phyloP scores from a whole-genome alignment of 176 grass and related monocot species.

The Otatea glauca region DNA sequence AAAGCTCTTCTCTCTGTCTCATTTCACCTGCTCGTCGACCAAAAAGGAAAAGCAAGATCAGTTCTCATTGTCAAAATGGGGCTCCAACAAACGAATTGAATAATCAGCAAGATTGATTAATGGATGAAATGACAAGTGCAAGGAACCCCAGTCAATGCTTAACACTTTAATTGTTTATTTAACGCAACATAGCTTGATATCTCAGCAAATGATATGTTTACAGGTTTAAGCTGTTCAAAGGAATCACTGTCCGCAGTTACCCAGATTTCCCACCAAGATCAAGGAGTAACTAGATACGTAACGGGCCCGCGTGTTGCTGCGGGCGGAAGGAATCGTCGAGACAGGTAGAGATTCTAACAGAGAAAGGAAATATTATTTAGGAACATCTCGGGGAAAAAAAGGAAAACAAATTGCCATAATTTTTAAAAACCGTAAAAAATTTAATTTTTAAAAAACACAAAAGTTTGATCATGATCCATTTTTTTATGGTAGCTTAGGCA shows the following conservation, averaged over 20 bases:
- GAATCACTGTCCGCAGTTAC: conserved; percentile 4
- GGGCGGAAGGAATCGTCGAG: too few relatives aligned
- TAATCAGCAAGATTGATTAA: neutral
- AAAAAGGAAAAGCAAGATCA: conserved; percentile 29
- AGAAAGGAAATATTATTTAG: too few relatives aligned
- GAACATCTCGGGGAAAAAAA: too few relatives aligned
- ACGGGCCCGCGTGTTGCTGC: too few relatives aligned
- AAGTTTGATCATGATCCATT: too few relatives aligned
- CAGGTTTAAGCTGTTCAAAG: conserved; percentile 7
- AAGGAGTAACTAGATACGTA: too few relatives aligned
- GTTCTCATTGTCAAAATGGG: neutral
- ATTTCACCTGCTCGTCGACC: conserved; percentile 28
- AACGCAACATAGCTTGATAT: conserved; percentile 20
- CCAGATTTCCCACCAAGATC: neutral
- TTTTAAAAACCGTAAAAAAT: too few relatives aligned
- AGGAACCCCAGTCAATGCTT: neutral
- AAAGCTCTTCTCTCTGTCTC: neutral
- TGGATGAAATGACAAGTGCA: conserved; percentile 1
- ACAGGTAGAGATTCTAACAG: too few relatives aligned
- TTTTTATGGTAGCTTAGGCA: too few relatives aligned
- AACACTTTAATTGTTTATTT: neutral
- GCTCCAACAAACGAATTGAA: neutral
- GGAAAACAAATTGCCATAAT: too few relatives aligned
- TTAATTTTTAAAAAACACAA: too few relatives aligned
- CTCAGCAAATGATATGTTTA: neutral